Conservation (phyloP, 1,284 basidiomycete species). For the Pholiota adiposa region DNA sequence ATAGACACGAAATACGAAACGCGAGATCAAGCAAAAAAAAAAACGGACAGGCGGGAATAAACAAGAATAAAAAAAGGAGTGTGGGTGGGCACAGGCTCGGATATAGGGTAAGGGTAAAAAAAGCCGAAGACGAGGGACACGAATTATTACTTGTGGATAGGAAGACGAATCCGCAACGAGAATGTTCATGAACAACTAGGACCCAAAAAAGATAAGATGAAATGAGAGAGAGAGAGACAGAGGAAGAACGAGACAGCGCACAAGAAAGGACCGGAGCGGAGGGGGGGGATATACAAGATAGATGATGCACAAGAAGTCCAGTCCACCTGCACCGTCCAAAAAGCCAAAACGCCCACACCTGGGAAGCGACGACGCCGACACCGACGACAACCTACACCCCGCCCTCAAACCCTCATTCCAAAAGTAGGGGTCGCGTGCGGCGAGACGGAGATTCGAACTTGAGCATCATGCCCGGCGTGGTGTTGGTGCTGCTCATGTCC, state of each 20-base stretch:
- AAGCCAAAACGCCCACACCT: no score
- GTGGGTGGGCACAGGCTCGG: not conserved
- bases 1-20: not conserved
- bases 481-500: constrained; percentile 9
- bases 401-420: constrained; percentile 33
- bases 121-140: not conserved
- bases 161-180: not conserved
- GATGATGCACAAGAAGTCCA: not conserved
- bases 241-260: constrained; percentile 2
- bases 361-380: no score
- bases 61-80: not conserved
- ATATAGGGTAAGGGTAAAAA: not conserved
- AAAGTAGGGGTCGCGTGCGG: constrained; percentile 34
- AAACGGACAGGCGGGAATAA: not conserved
- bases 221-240: not conserved
- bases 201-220: constrained; percentile 10
- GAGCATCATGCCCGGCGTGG: constrained; percentile 22
- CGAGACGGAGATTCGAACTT: constrained; percentile 34
- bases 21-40: not conserved
- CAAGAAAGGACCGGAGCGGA: not conserved
- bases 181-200: constrained; percentile 11
- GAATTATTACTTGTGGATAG: not conserved
- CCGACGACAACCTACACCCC: not conserved
- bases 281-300: not conserved
- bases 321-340: no score